Evolutionary conservation across 129 eudicot genomes (phyloP), one percentile per base, ranked within the genome.

Genomic region (Flaveria sonorensis): DNA sequence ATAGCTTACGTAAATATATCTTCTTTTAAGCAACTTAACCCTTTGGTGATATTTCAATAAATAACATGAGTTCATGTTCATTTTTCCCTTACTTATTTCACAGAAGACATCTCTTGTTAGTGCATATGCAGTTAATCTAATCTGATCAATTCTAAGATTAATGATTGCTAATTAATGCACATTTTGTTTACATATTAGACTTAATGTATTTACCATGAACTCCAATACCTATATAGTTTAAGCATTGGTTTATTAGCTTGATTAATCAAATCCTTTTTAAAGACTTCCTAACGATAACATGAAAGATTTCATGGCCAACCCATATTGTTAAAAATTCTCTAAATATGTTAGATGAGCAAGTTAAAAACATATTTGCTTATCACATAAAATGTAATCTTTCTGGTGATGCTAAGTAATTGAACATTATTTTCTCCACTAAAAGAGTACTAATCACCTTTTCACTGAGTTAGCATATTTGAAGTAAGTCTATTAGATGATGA

Each of bases 381-480:
- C 72, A 65, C 73, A 76, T 50, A 76, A 76, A 76, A 76, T 65
- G 66, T 64, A 76, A 51, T 9, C 21, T 76, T 47, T 75, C 36
- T 43, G 1, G 45, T 60, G 60, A 46, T 60, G 15, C 21, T 19
- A 10, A 18, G 4, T 18, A 6, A 55, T 19, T 18, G 18, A 55
- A 57, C 5, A 36, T 36, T 36, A 20, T 7, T 57, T 10, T 57
- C 64, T 21, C 15, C 64, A 57, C 64, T 10, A 57, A 55, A 18
- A 10, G 4, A 36, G 40, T 36, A 36, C 40, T 36, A 36, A 36
- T 36, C 40, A 30, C 36, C 36, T 30, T 30, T 30, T 30, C 36
- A 36, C 7, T 6, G 10, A 61, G 68, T 61, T 61, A 12, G 68
- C 68, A 61, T 13, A 63, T 15, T 2, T 63, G 68, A 63, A 63